Base-by-base conservation (phyloP, 257 asterid species). In the Solanum pinnatisectum region DNA sequence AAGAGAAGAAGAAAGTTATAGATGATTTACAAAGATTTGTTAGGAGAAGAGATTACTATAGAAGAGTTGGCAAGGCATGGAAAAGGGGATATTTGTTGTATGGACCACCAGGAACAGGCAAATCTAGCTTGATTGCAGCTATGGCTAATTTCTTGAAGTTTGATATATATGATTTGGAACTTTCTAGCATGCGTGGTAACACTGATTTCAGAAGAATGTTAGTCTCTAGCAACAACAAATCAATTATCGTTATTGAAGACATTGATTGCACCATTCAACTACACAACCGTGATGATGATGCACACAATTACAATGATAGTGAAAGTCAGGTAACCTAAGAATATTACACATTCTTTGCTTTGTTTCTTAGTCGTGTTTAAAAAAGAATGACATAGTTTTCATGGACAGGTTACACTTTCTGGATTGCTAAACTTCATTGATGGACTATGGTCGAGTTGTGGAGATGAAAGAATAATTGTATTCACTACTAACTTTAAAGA, bases 391-490 rank as follows among this genome's bases (percentile, higher is more conserved):
- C 65, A 2, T 18, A 18, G n/a, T 56, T 56, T 56, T 56, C 65
- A 56, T 79, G 49, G 60, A 59, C 88, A 73, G 90, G 59, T 90
- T n/a, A 88, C 92, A 14, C 89, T 90, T 39, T 90, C 91, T 4
- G 90, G 86, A 23, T 52, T 88, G 90, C 81, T 90, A 30, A 92
- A 90, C 84, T 88, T 90, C 89, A 90, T 89, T 9, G 92, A 92
- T 76, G 94, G 94, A 78, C 60, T 91, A 25, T 91, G 92, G 92
- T 89, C 92, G 0, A 68, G 90, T n/a, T 88, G 91, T 85, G 94
- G 92, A 11, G 93, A 92, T 30, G 94, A 92, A 40, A 90, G 91
- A 74, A 90, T 90, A 35, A 89, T 90, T 32, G 89, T 90, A 1
- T 90, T 92, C 74, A 92, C 92, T 3, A 88, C 91, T 3, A 92